Base-by-base conservation (phyloP, 495 filamentous ascomycete species). In the Hypoxylon lienhwacheense region DNA sequence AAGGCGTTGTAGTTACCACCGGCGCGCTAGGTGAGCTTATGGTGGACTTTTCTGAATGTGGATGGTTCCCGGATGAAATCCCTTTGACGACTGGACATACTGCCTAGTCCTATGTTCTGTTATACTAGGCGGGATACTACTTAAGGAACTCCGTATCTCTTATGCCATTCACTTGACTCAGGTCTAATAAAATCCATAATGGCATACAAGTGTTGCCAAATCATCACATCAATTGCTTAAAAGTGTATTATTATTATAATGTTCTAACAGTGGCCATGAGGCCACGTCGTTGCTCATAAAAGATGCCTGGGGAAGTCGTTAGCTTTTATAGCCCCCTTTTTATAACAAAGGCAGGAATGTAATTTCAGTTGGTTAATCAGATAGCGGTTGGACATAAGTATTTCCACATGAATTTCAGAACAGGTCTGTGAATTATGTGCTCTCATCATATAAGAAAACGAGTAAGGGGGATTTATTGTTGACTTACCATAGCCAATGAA, bases 401-500 rank as follows among this genome's bases (percentile, higher is more conserved):
- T 66, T 66, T 79, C 78, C 76, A 83, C 81, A 86, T 77, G 37
- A 59, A 59, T 64, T 84, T 89, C 82, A 78, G 85, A 85, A 84
- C 85, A 89, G 85, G 85, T 89, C 85, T 89, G 83, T 86, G 84
- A 81, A 81, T 77, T 77, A 78, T 80, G 72, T 72, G 61, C 70
- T 69, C 78, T 86, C 82, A 86, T 86, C 82, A 84, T 81, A 60
- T 67, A 69, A 71, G 47, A 16, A 14, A 8, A 42, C 42, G 39
- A 55, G 17, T 11, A 47, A 59, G 50, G 53, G 59, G 60, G 37
- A 28, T n/a, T n/a, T 34, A 47, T 24, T 6, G 7, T 14, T n/a
- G 58, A 70, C 70, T 36, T 73, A 76, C 69, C 53, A 54, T 57
- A 14, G 25, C 19, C 2, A 40, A 2, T 11, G 12, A 42, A 22